Percentiles rank a stretch among this genome's conserved stretches.
Conservation (phyloP, 164 flowering plant species). For the Buxus sempervirens region DNA sequence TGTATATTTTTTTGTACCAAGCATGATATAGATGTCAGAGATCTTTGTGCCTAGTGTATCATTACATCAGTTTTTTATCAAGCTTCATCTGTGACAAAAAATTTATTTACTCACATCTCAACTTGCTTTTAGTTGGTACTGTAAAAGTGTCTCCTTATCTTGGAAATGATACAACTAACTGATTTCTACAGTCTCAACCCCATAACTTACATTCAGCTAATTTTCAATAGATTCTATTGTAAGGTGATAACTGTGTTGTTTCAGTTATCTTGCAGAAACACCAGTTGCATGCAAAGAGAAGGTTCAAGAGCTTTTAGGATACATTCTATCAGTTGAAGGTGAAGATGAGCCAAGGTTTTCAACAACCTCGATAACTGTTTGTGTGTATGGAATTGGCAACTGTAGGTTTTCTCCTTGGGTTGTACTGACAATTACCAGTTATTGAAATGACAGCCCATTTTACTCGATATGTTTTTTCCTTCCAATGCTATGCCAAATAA, state of each 20-base stretch:
- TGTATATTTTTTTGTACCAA: background rate
- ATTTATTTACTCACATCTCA: too few relatives aligned
- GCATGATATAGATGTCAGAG: background rate
- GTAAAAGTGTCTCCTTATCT: background rate
- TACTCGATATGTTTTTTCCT: conserved; percentile 76
- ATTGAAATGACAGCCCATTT: conserved; percentile 56
- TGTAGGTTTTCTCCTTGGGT: background rate
- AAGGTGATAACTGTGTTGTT: conserved; percentile 15
- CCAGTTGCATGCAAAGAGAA: conserved; percentile 66
- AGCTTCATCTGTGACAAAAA: background rate
- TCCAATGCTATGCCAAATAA: conserved; percentile 86
- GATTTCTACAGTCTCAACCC: background rate
- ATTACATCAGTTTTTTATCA: too few relatives aligned
- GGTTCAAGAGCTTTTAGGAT: conserved; percentile 57
- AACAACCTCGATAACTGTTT: background rate
- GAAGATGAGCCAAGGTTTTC: conserved; percentile 77
- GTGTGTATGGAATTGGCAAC: background rate
- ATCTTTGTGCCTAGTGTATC: background rate
- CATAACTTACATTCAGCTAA: background rate
- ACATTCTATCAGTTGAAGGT: conserved; percentile 72
- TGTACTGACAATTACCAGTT: conserved; percentile 2
- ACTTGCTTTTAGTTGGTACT: background rate
- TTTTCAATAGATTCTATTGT: conserved; percentile 9
- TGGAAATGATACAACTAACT: background rate
- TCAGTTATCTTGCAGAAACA: conserved; percentile 84